These are phyloP conservation scores for Gryganskiella cystojenkinii DNA, from an alignment of 192 early-diverging fungal genomes.

Conservation along the genomic window DNA sequence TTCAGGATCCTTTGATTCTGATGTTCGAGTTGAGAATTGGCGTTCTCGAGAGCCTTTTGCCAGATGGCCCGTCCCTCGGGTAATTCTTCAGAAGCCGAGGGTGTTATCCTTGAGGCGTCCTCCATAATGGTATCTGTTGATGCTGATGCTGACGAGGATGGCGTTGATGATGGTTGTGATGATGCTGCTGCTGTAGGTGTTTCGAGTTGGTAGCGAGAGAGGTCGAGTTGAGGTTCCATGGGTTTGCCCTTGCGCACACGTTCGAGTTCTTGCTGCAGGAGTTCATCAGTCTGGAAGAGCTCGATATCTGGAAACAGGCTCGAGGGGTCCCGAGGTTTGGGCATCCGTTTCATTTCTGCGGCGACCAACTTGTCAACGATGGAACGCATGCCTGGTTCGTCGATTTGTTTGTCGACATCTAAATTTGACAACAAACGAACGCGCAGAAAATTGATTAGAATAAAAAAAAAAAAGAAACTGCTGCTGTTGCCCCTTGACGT, in stretches of 20 bases:
- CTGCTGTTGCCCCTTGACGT: neutral
- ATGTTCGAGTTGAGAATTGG: slow-evolving; percentile 63
- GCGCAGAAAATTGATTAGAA: too few relatives aligned
- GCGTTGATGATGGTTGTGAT: slow-evolving; percentile 10
- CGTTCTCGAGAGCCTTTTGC: slow-evolving; percentile 60
- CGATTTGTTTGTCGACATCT: slow-evolving; percentile 65
- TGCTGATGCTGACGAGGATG: slow-evolving; percentile 9
- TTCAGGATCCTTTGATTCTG: slow-evolving; percentile 63
- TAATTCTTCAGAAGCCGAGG: slow-evolving; percentile 40
- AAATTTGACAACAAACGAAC: too few relatives aligned
- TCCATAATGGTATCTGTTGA: slow-evolving; percentile 1
- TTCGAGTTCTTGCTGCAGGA: slow-evolving; percentile 56
- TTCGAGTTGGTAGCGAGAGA: slow-evolving; percentile 58
- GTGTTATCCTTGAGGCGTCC: slow-evolving; percentile 2
- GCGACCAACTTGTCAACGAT: slow-evolving; percentile 65
- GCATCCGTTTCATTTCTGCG: slow-evolving; percentile 64
- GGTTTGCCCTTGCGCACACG: slow-evolving; percentile 58
- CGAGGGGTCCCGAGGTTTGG: slow-evolving; percentile 46
- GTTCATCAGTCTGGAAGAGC: slow-evolving; percentile 54
- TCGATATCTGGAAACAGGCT: slow-evolving; percentile 57
- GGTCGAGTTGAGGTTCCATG: slow-evolving; percentile 56
- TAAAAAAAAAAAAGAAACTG: too few relatives aligned
- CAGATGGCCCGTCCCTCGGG: slow-evolving; percentile 54
- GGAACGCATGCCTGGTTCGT: slow-evolving; percentile 58
- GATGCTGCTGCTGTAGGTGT: slow-evolving; percentile 36